Percentiles rank a stretch among this genome's conserved stretches.
phyloP scores from a whole-genome alignment of 1,284 basidiomycete species.

The Puccinia triticina region DNA sequence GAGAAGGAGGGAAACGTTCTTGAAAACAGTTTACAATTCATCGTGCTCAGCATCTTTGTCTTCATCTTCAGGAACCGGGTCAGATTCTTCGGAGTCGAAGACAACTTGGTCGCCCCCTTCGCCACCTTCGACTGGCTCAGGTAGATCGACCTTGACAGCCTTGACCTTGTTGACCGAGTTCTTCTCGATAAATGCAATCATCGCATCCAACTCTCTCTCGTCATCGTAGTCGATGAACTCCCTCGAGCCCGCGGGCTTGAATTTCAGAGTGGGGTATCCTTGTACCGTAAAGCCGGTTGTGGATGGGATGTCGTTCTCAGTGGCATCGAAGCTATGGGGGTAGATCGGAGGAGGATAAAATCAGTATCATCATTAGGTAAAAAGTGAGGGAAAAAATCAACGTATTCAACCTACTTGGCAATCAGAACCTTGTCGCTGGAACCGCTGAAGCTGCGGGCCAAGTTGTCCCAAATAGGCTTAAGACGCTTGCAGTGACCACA shows the following conservation, averaged over 20 bases:
- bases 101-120: constrained; percentile 17
- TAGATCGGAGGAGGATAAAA: constrained; percentile 64
- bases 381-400: constrained; percentile 40
- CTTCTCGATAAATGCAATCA: constrained; percentile 37
- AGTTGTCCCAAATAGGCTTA: constrained; percentile 87
- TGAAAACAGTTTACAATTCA: constrained; percentile 16
- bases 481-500: constrained; percentile 84
- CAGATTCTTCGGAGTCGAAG: constrained; percentile 17
- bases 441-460: constrained; percentile 80
- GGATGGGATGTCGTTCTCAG: constrained; percentile 92
- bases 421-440: constrained; percentile 80
- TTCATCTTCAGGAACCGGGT: constrained; percentile 31
- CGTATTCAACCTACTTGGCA: constrained; percentile 40
- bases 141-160: constrained; percentile 36
- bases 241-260: constrained; percentile 83
- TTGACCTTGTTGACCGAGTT: constrained; percentile 35
- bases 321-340: constrained; percentile 81
- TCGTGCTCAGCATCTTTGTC: constrained; percentile 46
- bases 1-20: neutral
- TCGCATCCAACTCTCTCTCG: constrained; percentile 80
- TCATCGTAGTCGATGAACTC: constrained; percentile 92
- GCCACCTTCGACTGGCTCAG: constrained; percentile 25
- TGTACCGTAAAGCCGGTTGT: constrained; percentile 72
- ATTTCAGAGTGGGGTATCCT: constrained; percentile 96
- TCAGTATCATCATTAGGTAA: constrained; percentile 46